phyloP scores from a whole-genome alignment of 176 grass and related monocot species.

The Hyparrhenia diplandra region DNA sequence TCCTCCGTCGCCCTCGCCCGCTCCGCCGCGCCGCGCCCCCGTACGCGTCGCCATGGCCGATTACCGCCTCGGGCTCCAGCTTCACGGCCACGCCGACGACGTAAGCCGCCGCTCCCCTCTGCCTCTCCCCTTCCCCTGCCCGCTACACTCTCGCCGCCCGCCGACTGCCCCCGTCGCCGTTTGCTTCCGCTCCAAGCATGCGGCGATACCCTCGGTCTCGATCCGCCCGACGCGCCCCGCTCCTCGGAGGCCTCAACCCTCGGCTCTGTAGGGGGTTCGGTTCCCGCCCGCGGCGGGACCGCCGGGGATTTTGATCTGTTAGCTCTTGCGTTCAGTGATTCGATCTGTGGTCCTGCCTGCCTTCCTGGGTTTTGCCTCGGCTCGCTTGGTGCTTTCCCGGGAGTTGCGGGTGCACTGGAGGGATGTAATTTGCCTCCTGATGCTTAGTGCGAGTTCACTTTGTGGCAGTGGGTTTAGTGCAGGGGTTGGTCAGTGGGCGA shows the following conservation, averaged over 20 bases:
- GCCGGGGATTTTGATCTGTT: background rate
- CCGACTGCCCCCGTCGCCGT: background rate
- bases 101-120: constrained; percentile 49
- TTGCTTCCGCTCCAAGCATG: constrained; percentile 42
- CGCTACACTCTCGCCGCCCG: background rate
- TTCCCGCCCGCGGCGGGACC: too few species aligned
- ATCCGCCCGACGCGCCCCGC: constrained; percentile 13
- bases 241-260: background rate
- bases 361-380: background rate
- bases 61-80: constrained; percentile 68
- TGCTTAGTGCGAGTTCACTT: background rate
- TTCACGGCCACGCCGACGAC: constrained; percentile 82
- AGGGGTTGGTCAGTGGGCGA: background rate
- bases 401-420: background rate
- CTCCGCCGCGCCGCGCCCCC: constrained; percentile 16
- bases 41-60: constrained; percentile 30
- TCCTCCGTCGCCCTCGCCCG: background rate
- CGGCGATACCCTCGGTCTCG: constrained; percentile 1
- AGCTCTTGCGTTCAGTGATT: background rate
- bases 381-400: background rate
- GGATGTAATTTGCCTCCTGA: background rate
- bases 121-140: background rate
- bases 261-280: background rate
- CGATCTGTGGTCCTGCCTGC: constrained; percentile 34
- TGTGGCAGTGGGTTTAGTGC: background rate